A percentile compares a stretch with the other conserved stretches of the same genome.
Evolutionary conservation across 495 filamentous ascomycete species (phyloP).

Genomic region (Hypoxylon cercidicola): DNA sequence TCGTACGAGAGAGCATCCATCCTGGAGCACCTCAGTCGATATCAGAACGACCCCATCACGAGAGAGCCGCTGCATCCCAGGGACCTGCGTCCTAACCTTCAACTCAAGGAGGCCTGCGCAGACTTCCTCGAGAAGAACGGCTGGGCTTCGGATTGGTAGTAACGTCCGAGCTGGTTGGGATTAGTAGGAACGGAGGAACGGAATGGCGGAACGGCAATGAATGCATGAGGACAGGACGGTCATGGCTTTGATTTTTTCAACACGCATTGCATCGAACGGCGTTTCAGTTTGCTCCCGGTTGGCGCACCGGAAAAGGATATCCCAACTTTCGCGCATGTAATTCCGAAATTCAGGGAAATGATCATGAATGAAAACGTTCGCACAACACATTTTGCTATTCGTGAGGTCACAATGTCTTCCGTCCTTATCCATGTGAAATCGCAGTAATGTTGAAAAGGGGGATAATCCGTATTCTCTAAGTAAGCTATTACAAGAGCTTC

Average conservation of each 20-base stretch:
- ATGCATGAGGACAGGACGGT: background rate
- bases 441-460: no score
- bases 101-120: conserved; percentile 83
- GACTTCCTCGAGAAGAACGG: conserved; percentile 88
- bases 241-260: conserved; percentile 4
- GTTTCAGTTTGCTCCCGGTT: conserved; percentile 18
- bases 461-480: no score
- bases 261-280: conserved; percentile 33
- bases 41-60: conserved; percentile 83
- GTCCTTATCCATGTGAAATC: no score
- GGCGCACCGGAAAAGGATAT: conserved; percentile 17
- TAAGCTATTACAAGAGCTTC: no score
- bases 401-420: background rate
- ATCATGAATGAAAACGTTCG: background rate
- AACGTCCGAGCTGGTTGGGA: background rate
- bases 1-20: conserved; percentile 92
- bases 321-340: conserved; percentile 5
- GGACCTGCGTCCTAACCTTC: conserved; percentile 86
- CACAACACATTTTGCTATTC: background rate
- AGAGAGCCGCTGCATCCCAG: conserved; percentile 72
- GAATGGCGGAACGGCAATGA: background rate
- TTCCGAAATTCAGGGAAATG: conserved; percentile 6
- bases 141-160: conserved; percentile 91
- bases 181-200: background rate
- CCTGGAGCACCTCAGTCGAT: conserved; percentile 81